A percentile compares a stretch with the other conserved stretches of the same genome.
Conservation (phyloP, 352 stramenopile species). For the Pythium periplocum region DNA sequence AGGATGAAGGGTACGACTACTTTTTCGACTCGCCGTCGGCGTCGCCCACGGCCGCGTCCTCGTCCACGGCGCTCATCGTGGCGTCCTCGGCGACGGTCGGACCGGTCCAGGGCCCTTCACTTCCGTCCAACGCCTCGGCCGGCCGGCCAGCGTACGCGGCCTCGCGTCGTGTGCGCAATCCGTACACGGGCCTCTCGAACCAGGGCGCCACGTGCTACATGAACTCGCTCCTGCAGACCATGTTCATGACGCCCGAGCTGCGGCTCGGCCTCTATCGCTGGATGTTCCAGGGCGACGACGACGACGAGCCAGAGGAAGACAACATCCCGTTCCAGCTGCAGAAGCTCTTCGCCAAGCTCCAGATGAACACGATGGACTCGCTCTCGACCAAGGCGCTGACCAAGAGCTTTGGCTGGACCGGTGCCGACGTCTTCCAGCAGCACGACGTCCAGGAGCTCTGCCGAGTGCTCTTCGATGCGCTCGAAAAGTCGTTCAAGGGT, state of each 20-base stretch:
- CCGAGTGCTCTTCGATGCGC: slow-evolving; percentile 87
- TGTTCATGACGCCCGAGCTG: slow-evolving; percentile 90
- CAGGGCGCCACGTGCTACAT: slow-evolving; percentile 93
- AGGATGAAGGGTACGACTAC: slow-evolving; percentile 31
- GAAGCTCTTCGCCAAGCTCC: slow-evolving; percentile 88
- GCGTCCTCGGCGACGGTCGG: slow-evolving; percentile 14
- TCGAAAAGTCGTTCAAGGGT: slow-evolving; percentile 85
- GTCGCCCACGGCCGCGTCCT: slow-evolving; percentile 5
- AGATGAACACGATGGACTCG: slow-evolving; percentile 63
- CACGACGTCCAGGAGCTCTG: slow-evolving; percentile 91
- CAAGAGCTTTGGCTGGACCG: slow-evolving; percentile 91
- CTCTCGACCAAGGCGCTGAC: slow-evolving; percentile 85
- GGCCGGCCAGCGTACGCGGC: neutral
- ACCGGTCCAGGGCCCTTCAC: slow-evolving; percentile 10
- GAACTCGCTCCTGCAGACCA: slow-evolving; percentile 90
- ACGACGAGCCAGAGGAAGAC: slow-evolving; percentile 59
- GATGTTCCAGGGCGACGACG: slow-evolving; percentile 31
- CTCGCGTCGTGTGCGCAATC: slow-evolving; percentile 19
- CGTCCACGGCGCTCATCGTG: slow-evolving; percentile 17
- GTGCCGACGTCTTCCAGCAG: slow-evolving; percentile 85
- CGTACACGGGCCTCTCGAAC: slow-evolving; percentile 82
- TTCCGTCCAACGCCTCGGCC: slow-evolving; percentile 4
- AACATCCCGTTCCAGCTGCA: slow-evolving; percentile 89
- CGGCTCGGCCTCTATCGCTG: slow-evolving; percentile 78
- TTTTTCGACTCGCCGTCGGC: slow-evolving; percentile 44